phyloP scores from a whole-genome alignment of 1,284 basidiomycete species.

The Ustilago esculenta region DNA sequence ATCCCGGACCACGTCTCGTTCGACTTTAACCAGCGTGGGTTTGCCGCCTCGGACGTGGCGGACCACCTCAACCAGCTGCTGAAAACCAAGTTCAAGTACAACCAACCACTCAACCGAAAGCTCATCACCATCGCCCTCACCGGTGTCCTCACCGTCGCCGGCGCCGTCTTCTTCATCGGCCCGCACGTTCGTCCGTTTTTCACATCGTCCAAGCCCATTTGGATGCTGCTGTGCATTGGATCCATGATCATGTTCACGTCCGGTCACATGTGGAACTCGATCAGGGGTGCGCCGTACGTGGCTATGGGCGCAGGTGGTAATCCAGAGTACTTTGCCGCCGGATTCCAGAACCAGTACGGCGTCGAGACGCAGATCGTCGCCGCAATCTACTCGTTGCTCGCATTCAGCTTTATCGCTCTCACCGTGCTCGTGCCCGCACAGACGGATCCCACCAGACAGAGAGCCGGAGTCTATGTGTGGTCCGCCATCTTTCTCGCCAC shows the following conservation, averaged over 20 bases:
- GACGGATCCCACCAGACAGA: conserved; percentile 77
- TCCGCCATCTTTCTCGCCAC: conserved; percentile 81
- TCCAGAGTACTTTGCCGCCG: conserved; percentile 82
- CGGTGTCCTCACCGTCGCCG: conserved; percentile 14
- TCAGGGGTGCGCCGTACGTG: conserved; percentile 81
- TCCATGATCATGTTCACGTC: conserved; percentile 64
- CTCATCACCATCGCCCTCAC: conserved; percentile 30
- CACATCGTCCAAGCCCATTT: conserved; percentile 30
- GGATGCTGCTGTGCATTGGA: conserved; percentile 48
- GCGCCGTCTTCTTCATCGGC: conserved; percentile 30
- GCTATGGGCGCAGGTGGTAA: conserved; percentile 70
- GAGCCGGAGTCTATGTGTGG: conserved; percentile 89
- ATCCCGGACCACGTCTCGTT: conserved; percentile 36
- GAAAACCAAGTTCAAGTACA: conserved; percentile 37
- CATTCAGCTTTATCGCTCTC: conserved; percentile 83
- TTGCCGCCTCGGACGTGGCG: conserved; percentile 43
- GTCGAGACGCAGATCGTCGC: conserved; percentile 90
- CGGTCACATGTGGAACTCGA: conserved; percentile 92
- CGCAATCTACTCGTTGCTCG: conserved; percentile 83
- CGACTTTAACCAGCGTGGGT: conserved; percentile 54
- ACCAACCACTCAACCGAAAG: conserved; percentile 47
- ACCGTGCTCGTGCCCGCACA: conserved; percentile 83
- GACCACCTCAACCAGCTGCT: conserved; percentile 34
- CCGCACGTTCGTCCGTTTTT: conserved; percentile 30
- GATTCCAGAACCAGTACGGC: conserved; percentile 89